Conservation (phyloP, 2,329 filamentous ascomycete genomes). For the Cytospora schulzeri region DNA sequence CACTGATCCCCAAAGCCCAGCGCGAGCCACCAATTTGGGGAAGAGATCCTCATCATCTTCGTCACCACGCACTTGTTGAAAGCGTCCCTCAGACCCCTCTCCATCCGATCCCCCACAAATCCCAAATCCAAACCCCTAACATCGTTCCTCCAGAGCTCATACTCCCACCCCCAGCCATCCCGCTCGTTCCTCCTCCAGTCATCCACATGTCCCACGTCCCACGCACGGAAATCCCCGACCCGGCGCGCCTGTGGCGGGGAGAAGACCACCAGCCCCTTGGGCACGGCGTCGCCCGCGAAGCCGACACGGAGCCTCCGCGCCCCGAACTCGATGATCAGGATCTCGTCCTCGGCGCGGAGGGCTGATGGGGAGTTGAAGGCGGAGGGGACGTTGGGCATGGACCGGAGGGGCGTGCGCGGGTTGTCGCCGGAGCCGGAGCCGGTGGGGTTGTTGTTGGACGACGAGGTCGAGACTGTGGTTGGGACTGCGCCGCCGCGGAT, state of each 20-base stretch:
- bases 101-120: constrained; percentile 83
- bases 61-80: constrained; percentile 68
- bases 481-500: constrained; percentile 48
- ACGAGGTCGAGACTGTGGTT: constrained; percentile 20
- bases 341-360: constrained; percentile 77
- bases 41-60: not conserved
- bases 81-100: constrained; percentile 77
- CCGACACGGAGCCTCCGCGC: constrained; percentile 78
- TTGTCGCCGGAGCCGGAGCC: constrained; percentile 35
- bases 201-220: constrained; percentile 56
- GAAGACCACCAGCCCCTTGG: constrained; percentile 72
- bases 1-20: not conserved
- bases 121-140: constrained; percentile 73
- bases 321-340: constrained; percentile 80
- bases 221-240: constrained; percentile 78
- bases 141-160: constrained; percentile 80
- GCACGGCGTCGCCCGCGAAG: constrained; percentile 80
- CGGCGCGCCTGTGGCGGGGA: constrained; percentile 75
- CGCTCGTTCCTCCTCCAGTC: constrained; percentile 51
- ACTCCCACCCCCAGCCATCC: constrained; percentile 60
- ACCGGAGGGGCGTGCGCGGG: constrained; percentile 64
- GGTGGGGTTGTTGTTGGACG: constrained; percentile 5
- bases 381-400: constrained; percentile 55
- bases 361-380: constrained; percentile 62
- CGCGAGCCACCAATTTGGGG: not conserved